Conservation (phyloP, 2,329 filamentous ascomycete species). For the Colletotrichum eleusines region DNA sequence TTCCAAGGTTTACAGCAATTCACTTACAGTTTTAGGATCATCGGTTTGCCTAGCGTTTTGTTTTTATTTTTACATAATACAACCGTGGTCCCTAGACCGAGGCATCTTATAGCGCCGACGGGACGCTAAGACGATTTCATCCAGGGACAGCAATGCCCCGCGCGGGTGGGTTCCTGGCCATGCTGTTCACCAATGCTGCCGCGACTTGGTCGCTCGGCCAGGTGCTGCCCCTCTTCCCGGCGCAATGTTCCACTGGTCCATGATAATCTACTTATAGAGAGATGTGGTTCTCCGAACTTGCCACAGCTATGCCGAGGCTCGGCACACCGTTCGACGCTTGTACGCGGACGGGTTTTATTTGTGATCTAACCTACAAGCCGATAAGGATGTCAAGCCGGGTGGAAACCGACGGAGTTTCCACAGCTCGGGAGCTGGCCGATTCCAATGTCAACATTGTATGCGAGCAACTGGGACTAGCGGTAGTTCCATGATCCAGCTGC, state of each 20-base stretch:
- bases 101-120: conserved; percentile 27
- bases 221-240: conserved; percentile 14
- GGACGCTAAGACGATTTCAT: conserved; percentile 36
- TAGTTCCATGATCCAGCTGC: conserved; percentile 4
- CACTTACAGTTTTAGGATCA: conserved; percentile 1
- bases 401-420: background rate
- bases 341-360: background rate
- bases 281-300: background rate
- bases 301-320: conserved; percentile 28
- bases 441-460: background rate
- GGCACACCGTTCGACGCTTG: conserved; percentile 29
- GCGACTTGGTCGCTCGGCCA: conserved; percentile 12
- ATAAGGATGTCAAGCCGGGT: background rate
- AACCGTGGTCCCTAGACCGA: conserved; percentile 21
- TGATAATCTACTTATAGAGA: background rate
- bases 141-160: conserved; percentile 30
- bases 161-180: conserved; percentile 35
- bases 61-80: background rate
- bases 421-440: conserved; percentile 11
- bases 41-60: background rate
- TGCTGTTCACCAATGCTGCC: conserved; percentile 28
- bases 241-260: background rate
- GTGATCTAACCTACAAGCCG: background rate
- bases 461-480: background rate
- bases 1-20: background rate